phyloP scores from a whole-genome alignment of 345 rosid species.

The Hibiscus mutabilis region DNA sequence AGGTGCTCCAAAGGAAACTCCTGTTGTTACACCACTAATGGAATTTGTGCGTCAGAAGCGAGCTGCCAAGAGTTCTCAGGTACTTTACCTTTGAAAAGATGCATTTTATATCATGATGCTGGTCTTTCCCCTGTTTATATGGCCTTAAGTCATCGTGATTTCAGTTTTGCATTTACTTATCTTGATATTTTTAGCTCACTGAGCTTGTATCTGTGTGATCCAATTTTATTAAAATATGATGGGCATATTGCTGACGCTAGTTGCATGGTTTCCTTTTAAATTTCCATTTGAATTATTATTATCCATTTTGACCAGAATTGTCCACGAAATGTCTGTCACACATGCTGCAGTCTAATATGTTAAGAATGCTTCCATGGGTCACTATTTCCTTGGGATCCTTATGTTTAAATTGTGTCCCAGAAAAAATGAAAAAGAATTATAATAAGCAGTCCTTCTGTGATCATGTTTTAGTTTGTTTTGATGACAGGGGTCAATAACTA shows the following conservation, averaged over 20 bases:
- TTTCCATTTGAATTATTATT: background rate
- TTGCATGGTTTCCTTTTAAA: conserved; percentile 5
- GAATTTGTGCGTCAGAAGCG: conserved; percentile 75
- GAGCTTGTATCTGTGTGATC: background rate
- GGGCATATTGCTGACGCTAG: background rate
- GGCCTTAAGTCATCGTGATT: background rate
- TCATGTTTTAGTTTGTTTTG: conserved; percentile 10
- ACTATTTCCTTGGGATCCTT: background rate
- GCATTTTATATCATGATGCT: background rate
- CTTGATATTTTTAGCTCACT: background rate
- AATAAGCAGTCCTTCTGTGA: background rate
- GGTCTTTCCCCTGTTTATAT: background rate
- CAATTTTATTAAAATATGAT: background rate
- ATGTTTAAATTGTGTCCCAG: background rate
- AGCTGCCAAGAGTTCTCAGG: conserved; percentile 52
- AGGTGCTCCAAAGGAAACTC: conserved; percentile 47
- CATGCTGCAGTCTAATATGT: background rate
- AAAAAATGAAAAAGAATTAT: background rate
- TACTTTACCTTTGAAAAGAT: conserved; percentile 13
- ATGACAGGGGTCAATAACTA: conserved; percentile 35
- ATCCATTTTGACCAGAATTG: background rate
- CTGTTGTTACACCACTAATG: conserved; percentile 71
- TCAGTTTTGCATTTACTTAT: background rate
- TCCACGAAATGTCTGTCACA: background rate
- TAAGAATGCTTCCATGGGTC: background rate